Evolutionary conservation across 1,284 basidiomycete genomes (phyloP).

Genomic region (Meripilus lineatus): DNA sequence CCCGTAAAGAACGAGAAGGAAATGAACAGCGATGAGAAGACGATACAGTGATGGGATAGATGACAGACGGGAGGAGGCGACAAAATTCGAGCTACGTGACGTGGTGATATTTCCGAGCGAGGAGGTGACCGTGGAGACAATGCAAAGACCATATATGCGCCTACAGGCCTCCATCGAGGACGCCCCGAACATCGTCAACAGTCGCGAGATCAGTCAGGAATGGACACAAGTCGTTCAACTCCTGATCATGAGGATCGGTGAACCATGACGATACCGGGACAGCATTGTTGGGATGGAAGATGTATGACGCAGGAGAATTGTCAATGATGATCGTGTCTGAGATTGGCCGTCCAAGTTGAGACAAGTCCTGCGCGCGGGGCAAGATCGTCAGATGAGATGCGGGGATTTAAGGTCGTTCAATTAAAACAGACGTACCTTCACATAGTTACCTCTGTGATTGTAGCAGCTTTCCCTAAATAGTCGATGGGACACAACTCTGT

Average conservation of each 20-base stretch:
- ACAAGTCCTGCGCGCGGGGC: conserved; percentile 69
- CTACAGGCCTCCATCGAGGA: conserved; percentile 80
- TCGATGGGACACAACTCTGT: conserved; percentile 88
- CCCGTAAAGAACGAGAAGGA: too few relatives aligned
- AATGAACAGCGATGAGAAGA: too few relatives aligned
- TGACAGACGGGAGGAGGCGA: too few relatives aligned
- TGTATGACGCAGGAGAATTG: conserved; percentile 98
- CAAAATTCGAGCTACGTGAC: too few relatives aligned
- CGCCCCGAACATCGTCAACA: conserved; percentile 89
- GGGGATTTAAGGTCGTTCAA: not conserved
- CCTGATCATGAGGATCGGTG: conserved; percentile 97
- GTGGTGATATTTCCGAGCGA: too few relatives aligned
- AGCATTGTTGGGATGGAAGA: conserved; percentile 99
- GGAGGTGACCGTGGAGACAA: too few relatives aligned
- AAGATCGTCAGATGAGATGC: conserved; percentile 15
- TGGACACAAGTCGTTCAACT: conserved; percentile 90
- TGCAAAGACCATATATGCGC: not conserved
- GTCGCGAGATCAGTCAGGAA: conserved; percentile 86
- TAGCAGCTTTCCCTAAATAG: conserved; percentile 98
- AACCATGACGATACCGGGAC: conserved; percentile 99
- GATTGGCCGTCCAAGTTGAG: conserved; percentile 92
- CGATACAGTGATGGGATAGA: too few relatives aligned
- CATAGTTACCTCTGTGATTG: conserved; percentile 98
- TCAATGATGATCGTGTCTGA: conserved; percentile 96
- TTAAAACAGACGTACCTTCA: conserved; percentile 63